Evolutionary conservation across 2,329 filamentous ascomycete species (phyloP).

Genomic region (Tolypocladium endophyticum): DNA sequence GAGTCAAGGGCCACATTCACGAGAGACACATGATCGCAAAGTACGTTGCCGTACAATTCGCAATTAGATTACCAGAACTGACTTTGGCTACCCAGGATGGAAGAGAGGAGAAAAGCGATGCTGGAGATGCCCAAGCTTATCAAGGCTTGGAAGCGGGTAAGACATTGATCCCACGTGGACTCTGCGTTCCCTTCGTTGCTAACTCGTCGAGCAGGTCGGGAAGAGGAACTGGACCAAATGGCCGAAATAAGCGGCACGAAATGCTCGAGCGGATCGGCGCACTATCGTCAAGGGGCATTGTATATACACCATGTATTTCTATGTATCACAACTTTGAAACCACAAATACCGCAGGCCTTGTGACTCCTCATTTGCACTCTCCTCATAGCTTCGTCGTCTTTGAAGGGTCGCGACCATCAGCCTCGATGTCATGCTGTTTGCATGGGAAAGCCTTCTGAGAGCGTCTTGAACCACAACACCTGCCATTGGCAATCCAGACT

Average conservation of each 20-base stretch:
- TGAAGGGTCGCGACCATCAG: neutral
- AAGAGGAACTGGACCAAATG: constrained; percentile 47
- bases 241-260: constrained; percentile 35
- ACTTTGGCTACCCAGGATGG: constrained; percentile 47
- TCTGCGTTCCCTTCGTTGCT: constrained; percentile 12
- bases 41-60: constrained; percentile 27
- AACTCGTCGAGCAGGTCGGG: constrained; percentile 34
- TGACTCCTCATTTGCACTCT: neutral
- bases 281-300: constrained; percentile 4
- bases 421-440: neutral
- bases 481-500: neutral
- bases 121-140: constrained; percentile 89
- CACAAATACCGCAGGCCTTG: neutral
- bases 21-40: constrained; percentile 75
- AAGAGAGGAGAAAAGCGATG: constrained; percentile 86
- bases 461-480: too few relatives aligned
- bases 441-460: neutral
- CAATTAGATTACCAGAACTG: neutral
- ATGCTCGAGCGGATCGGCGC: neutral
- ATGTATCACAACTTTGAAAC: constrained; percentile 12
- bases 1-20: constrained; percentile 90
- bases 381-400: neutral
- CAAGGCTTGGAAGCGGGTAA: constrained; percentile 83
- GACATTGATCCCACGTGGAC: constrained; percentile 11
- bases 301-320: constrained; percentile 24